Conservation (phyloP, 1,284 basidiomycete genomes). For the Phylloboletellus chloephorus region DNA sequence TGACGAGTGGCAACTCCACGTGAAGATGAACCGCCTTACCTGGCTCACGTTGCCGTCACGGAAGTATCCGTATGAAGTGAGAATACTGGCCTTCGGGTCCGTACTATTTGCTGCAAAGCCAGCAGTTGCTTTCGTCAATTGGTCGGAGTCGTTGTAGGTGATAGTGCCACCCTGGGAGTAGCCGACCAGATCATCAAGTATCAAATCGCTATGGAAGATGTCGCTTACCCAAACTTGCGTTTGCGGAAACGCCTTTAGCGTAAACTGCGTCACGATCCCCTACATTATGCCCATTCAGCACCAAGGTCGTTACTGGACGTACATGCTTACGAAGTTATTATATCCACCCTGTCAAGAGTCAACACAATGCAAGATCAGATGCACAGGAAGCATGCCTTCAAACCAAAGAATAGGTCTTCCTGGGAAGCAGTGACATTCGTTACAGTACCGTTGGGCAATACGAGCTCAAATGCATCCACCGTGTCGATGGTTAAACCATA, state of each 20-base stretch:
- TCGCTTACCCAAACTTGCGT: constrained; percentile 50
- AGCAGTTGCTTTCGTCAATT: constrained; percentile 39
- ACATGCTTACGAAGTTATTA: constrained; percentile 53
- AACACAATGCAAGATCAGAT: constrained; percentile 42
- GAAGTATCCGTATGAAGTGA: constrained; percentile 49
- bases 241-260: constrained; percentile 48
- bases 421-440: constrained; percentile 37
- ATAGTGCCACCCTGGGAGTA: constrained; percentile 49
- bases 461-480: constrained; percentile 44
- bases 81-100: constrained; percentile 59
- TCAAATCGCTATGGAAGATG: neutral
- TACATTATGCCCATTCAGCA: constrained; percentile 21
- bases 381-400: constrained; percentile 39
- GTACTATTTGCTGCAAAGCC: constrained; percentile 47
- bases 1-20: constrained; percentile 1
- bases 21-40: constrained; percentile 9
- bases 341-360: constrained; percentile 43
- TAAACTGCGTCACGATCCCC: constrained; percentile 61
- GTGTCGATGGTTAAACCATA: constrained; percentile 49
- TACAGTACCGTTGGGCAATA: constrained; percentile 44
- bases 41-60: constrained; percentile 26
- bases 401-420: constrained; percentile 43
- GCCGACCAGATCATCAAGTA: constrained; percentile 3
- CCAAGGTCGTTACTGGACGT: constrained; percentile 1
- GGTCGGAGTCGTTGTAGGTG: constrained; percentile 34